phyloP scores from a whole-genome alignment of 1,139 yeast genomes.

The Groenewaldozyma auringiensis region DNA sequence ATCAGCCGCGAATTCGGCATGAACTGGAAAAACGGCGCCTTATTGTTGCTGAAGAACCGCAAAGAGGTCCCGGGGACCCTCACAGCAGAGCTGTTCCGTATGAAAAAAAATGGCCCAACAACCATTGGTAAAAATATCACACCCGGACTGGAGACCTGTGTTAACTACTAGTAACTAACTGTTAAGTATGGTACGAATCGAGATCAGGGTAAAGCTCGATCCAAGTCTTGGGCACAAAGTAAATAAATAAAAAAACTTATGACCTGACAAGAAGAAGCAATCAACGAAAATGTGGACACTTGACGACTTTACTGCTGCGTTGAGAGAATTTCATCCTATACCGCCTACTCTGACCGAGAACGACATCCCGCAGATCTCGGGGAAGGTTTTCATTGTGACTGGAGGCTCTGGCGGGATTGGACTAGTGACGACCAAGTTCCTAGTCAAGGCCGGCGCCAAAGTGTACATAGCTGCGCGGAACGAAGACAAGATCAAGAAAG shows the following conservation, averaged over 20 bases:
- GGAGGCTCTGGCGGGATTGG: slow-evolving; percentile 47
- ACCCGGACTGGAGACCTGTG: no score
- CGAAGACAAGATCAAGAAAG: slow-evolving; percentile 31
- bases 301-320: background rate
- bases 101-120: background rate
- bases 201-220: no score
- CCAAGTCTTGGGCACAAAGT: no score
- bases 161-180: no score
- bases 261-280: no score
- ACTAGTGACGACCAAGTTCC: slow-evolving; percentile 33
- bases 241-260: no score
- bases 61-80: background rate
- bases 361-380: slow-evolving; percentile 40
- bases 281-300: background rate
- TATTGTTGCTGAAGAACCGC: background rate
- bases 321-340: background rate
- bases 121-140: no score
- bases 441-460: slow-evolving; percentile 39
- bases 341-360: slow-evolving; percentile 31
- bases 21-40: background rate
- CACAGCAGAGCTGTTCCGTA: background rate
- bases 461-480: slow-evolving; percentile 39
- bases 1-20: background rate
- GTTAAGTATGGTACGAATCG: no score
- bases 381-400: slow-evolving; percentile 38